Base-by-base conservation (phyloP, 75 land plant species). In the Pinus taeda region DNA sequence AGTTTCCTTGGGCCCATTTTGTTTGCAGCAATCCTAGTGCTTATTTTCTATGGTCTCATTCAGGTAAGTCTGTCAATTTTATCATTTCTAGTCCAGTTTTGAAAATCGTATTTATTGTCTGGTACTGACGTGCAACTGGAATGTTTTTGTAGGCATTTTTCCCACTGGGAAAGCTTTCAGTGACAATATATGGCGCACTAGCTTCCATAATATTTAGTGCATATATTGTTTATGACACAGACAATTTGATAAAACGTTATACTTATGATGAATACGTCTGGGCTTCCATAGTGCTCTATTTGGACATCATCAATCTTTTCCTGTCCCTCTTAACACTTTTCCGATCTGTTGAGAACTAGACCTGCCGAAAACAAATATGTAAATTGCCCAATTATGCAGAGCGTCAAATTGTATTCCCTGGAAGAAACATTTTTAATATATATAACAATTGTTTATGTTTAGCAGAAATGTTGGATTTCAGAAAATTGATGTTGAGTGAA, bases 261-360 rank as follows among this genome's bases (percentile, higher is more conserved):
- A 63, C 82, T 2, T 93, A 93, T 61, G 98, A 96, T 79, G 91
- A 96, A 37, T 96, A 92, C 82, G 87, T 96, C 11, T 90, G 92
- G 99, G 99, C 97, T 42, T 87, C 99, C 0, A 85, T 95, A 3
- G 78, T 84, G 6, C 74, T 97, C 55, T 97, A 97, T 67, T 78
- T 97, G 71, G 95, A 97, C 76, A 80, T 97, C 83, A 75, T 94
- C 83, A 97, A 97, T 75, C 95, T 97, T 37, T 97, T 97, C 85
- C 83, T 90, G 8, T 63, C 91, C 15, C 73, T 96, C 42, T 75
- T 96, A 17, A 72, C 81, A 21, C 18, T 93, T 15, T 83, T 95
- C 77, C 82, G 90, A 64, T 88, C 88, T 60, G 77, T 77, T 42
- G 83, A 90, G 3, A 49, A 49, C 55, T 49, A 49, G 12, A 11